Evolutionary conservation across 345 rosid species (phyloP).

Genomic region (Camelina laxa): DNA sequence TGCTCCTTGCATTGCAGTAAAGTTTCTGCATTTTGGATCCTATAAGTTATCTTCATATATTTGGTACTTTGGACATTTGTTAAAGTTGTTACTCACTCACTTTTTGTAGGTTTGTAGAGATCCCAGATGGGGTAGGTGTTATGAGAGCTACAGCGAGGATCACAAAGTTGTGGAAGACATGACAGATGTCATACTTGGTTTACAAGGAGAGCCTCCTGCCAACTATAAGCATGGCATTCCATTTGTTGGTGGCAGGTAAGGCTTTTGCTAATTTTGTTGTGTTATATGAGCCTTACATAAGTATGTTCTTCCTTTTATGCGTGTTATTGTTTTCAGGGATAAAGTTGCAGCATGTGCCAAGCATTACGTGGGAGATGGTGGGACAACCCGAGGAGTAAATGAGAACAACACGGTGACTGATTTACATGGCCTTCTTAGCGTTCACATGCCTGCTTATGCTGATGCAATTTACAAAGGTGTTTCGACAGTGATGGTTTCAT

Average conservation of each 20-base stretch:
- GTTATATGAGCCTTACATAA: slow-evolving; percentile 10
- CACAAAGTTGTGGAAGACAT: slow-evolving; percentile 75
- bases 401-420: slow-evolving; percentile 78
- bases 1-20: slow-evolving; percentile 98
- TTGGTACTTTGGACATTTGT: neutral
- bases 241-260: slow-evolving; percentile 90
- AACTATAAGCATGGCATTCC: slow-evolving; percentile 68
- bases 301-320: slow-evolving; percentile 15
- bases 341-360: slow-evolving; percentile 96
- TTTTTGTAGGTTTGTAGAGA: slow-evolving; percentile 88
- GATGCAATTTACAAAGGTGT: slow-evolving; percentile 82
- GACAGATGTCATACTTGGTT: slow-evolving; percentile 84
- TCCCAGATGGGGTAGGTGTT: slow-evolving; percentile 99
- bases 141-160: slow-evolving; percentile 95
- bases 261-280: slow-evolving; percentile 5
- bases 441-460: slow-evolving; percentile 85
- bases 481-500: slow-evolving; percentile 91
- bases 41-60: neutral
- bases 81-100: slow-evolving; percentile 22
- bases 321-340: slow-evolving; percentile 53
- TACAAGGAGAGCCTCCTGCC: slow-evolving; percentile 88
- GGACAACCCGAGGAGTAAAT: slow-evolving; percentile 83
- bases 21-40: slow-evolving; percentile 1
- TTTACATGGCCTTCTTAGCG: slow-evolving; percentile 71
- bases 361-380: slow-evolving; percentile 98